Conservation (phyloP, 768 basidiomycete species). For the Zangia roseola region DNA sequence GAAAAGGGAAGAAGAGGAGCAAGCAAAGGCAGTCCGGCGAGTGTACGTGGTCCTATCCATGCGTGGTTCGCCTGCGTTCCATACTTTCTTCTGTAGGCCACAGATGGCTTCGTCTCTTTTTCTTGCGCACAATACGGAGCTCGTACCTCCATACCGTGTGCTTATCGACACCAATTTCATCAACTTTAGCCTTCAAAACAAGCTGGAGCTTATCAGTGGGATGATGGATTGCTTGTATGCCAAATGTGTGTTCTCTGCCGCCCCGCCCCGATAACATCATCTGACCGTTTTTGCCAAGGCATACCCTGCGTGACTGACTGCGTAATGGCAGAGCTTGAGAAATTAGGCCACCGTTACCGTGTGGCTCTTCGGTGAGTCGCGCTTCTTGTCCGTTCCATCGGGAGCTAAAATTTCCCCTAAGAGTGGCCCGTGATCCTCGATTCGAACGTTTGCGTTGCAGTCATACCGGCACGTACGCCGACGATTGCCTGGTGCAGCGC, state of each 20-base stretch:
- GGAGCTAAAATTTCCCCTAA: slow-evolving; percentile 33
- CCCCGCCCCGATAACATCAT: background rate
- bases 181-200: slow-evolving; percentile 98
- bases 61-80: background rate
- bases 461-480: slow-evolving; percentile 96
- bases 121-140: slow-evolving; percentile 91
- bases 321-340: slow-evolving; percentile 97
- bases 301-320: slow-evolving; percentile 99
- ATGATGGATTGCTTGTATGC: slow-evolving; percentile 99
- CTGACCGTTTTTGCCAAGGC: slow-evolving; percentile 46
- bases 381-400: background rate
- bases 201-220: slow-evolving; percentile 90
- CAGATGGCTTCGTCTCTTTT: slow-evolving; percentile 91
- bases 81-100: slow-evolving; percentile 45
- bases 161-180: slow-evolving; percentile 99
- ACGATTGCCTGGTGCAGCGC: slow-evolving; percentile 96
- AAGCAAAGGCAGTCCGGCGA: slow-evolving; percentile 72
- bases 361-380: slow-evolving; percentile 81
- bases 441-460: slow-evolving; percentile 93
- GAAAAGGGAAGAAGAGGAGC: slow-evolving; percentile 78
- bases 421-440: slow-evolving; percentile 94
- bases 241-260: slow-evolving; percentile 64
- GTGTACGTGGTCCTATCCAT: slow-evolving; percentile 53
- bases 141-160: slow-evolving; percentile 95
- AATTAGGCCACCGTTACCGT: slow-evolving; percentile 92